These are phyloP conservation scores for Septoria linicola DNA, from an alignment of 2,329 filamentous ascomycete species.

Conservation along the genomic window DNA sequence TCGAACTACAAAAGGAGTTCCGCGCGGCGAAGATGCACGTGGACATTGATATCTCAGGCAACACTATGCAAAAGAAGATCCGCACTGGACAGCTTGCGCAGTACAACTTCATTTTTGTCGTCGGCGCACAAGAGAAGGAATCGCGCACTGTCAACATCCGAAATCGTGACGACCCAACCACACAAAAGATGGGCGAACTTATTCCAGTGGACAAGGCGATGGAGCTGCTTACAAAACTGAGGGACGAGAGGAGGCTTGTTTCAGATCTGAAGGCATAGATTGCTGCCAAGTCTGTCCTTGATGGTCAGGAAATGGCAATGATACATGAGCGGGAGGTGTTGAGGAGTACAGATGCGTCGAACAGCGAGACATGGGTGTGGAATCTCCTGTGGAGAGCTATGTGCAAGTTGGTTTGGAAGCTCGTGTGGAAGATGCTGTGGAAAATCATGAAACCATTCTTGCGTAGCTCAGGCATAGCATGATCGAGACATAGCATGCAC, in stretches of 20 bases:
- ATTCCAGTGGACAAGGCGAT: slow-evolving; percentile 61
- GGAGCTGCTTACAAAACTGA: slow-evolving; percentile 50
- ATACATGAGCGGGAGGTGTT: too few species aligned
- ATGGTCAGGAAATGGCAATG: too few species aligned
- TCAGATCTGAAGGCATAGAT: slow-evolving; percentile 13
- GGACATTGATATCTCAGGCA: slow-evolving; percentile 69
- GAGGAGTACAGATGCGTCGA: too few species aligned
- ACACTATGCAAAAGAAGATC: slow-evolving; percentile 89
- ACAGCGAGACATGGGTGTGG: too few species aligned
- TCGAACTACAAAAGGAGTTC: slow-evolving; percentile 69
- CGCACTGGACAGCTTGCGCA: slow-evolving; percentile 75
- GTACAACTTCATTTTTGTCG: slow-evolving; percentile 80
- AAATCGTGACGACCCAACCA: slow-evolving; percentile 62
- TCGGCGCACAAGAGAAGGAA: slow-evolving; percentile 62
- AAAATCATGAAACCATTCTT: too few species aligned
- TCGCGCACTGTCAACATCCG: slow-evolving; percentile 61
- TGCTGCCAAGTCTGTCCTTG: neutral
- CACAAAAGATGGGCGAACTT: slow-evolving; percentile 62
- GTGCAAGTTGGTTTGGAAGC: too few species aligned
- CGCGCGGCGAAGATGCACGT: slow-evolving; percentile 65
- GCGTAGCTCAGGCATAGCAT: too few species aligned
- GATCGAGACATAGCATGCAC: too few species aligned
- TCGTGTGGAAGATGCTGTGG: too few species aligned
- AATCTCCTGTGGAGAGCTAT: too few species aligned
- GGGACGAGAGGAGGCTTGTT: slow-evolving; percentile 44